Conservation (phyloP, 148 eudicot species). For the Amaranthus palmeri region DNA sequence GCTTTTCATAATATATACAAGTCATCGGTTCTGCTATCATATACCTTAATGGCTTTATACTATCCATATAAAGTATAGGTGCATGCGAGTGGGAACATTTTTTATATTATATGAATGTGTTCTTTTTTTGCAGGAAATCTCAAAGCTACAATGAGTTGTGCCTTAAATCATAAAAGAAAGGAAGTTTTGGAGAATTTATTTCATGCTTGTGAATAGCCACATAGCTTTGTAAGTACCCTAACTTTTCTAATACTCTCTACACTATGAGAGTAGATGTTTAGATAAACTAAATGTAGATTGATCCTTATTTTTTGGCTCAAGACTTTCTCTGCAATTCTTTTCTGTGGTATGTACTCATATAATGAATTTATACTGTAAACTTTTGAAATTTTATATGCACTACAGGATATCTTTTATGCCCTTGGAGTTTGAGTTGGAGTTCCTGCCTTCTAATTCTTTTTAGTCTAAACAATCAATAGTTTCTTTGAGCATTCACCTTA, state of each 20-base stretch:
- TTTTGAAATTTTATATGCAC: neutral
- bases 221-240: constrained; percentile 62
- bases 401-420: neutral
- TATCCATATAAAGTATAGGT: too few species aligned
- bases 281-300: too few species aligned
- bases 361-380: neutral
- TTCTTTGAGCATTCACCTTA: neutral
- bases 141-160: constrained; percentile 91
- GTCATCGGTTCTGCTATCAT: neutral
- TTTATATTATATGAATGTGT: constrained; percentile 16
- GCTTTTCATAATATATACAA: neutral
- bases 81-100: neutral
- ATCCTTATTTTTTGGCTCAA: too few species aligned
- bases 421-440: neutral
- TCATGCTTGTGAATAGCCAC: constrained; percentile 81
- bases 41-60: neutral
- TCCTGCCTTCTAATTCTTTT: neutral
- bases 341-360: neutral
- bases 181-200: constrained; percentile 95
- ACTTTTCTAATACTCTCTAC: neutral
- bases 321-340: neutral
- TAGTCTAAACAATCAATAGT: neutral
- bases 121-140: constrained; percentile 66
- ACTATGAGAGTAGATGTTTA: too few species aligned
- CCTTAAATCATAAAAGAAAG: constrained; percentile 85